These are phyloP conservation scores for Calonectria henricotiae DNA, from an alignment of 2,329 filamentous ascomycete genomes.

Conservation along the genomic window DNA sequence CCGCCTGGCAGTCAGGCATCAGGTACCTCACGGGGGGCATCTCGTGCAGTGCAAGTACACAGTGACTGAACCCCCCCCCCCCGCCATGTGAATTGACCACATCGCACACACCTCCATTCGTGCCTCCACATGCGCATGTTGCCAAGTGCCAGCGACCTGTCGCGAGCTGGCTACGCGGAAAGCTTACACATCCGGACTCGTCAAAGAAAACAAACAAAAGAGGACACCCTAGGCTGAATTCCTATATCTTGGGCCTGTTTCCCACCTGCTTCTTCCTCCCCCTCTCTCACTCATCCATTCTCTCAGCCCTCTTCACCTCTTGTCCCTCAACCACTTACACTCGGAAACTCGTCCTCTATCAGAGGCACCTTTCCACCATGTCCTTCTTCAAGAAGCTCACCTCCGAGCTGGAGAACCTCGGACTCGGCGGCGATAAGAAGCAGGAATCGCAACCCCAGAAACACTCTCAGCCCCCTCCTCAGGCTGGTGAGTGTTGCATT, in stretches of 20 bases:
- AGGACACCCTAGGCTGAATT: conserved; percentile 24
- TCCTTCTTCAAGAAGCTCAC: conserved; percentile 65
- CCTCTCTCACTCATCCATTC: conserved; percentile 1
- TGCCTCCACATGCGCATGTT: conserved; percentile 24
- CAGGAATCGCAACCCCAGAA: conserved; percentile 34
- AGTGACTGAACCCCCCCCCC: background rate
- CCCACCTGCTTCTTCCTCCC: conserved; percentile 6
- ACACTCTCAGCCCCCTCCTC: conserved; percentile 40
- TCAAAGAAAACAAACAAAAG: conserved; percentile 22
- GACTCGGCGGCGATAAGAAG: conserved; percentile 59
- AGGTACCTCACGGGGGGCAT: conserved; percentile 4
- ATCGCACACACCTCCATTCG: conserved; percentile 14
- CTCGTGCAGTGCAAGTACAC: background rate
- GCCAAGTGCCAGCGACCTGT: conserved; percentile 18
- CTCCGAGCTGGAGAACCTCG: conserved; percentile 65
- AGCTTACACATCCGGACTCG: conserved; percentile 17
- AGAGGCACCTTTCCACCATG: conserved; percentile 55
- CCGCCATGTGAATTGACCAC: conserved; percentile 21
- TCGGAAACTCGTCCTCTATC: conserved; percentile 31
- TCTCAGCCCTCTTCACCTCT: conserved; percentile 12
- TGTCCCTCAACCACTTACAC: background rate
- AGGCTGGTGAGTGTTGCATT: conserved; percentile 41
- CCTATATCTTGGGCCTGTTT: conserved; percentile 20
- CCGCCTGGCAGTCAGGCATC: background rate
- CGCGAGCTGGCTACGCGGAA: conserved; percentile 24